A percentile compares a stretch with the other conserved stretches of the same genome.
Evolutionary conservation across 257 asterid genomes (phyloP).

Genomic region (Nicotiana paniculata): DNA sequence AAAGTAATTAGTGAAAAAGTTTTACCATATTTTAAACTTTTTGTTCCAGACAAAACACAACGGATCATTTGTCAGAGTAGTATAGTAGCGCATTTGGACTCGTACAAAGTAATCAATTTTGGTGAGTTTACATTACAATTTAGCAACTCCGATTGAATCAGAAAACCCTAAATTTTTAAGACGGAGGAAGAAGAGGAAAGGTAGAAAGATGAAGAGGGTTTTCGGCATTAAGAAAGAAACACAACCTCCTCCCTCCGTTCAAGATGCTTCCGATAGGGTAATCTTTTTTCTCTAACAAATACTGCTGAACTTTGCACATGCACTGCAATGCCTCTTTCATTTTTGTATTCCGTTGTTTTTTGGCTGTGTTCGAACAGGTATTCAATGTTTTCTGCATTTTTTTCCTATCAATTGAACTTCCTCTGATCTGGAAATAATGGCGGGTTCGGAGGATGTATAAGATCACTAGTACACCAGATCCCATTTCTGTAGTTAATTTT

Average conservation of each 20-base stretch:
- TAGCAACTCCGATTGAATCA: not conserved
- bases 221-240: constrained; percentile 16
- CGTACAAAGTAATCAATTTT: not conserved
- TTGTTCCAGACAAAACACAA: not conserved
- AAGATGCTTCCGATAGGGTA: constrained; percentile 20
- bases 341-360: too few species aligned
- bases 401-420: not conserved
- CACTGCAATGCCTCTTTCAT: not conserved
- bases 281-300: not conserved
- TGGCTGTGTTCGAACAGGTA: not conserved
- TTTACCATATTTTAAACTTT: not conserved
- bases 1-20: not conserved
- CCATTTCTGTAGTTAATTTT: not conserved
- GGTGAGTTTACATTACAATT: not conserved
- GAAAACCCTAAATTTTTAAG: not conserved
- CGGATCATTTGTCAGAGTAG: not conserved
- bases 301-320: not conserved
- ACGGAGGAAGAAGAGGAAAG: not conserved
- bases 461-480: not conserved
- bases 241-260: constrained; percentile 12
- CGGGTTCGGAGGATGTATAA: not conserved
- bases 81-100: not conserved
- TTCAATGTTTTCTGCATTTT: not conserved
- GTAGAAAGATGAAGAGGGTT: constrained; percentile 5
- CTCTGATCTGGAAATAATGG: not conserved